Evolutionary conservation across 208 protist species (phyloP), one percentile per base, ranked within the genome.

Genomic region (Leishmania lainsoni): DNA sequence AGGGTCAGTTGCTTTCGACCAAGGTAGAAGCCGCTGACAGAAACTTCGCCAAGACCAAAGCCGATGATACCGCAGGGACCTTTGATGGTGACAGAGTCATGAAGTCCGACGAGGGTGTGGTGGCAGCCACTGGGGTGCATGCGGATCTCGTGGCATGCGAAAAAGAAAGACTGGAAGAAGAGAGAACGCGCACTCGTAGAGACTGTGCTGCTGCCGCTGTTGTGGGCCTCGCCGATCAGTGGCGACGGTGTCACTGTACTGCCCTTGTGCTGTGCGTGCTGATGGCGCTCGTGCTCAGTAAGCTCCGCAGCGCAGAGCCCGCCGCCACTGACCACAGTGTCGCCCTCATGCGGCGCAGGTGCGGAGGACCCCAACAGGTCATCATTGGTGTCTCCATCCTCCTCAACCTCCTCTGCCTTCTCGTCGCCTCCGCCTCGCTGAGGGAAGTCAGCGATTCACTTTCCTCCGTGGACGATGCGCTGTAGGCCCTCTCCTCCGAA

Each of bases 41-140:
- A 39, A 16, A 88, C 83, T 83, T 97, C 93, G 70, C 91, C 92
- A 22, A 93, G 78, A 39, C 92, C 90, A 72, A 95, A 87, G 22
- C 93, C 93, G 45, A 95, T 85, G 16, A 95, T 45, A 39, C 88
- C 89, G 78, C 92, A 97, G 48, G 93, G 93, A 22, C 93, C 93
- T 66, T 95, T 89, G 54, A 97, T 88, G 26, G 90, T 91, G 39
- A 95, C 85, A 22, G 91, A 80, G 48, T 83, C 86, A 9, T 79
- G 85, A 59, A 94, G 80, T 32, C 87, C 85, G 35, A 94, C 26
- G 16, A 97, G 79, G 20, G 91, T 95, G 90, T 95, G 93, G 76
- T 95, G 91, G 74, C 91, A 94, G 42, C 58, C 83, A 35, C 69
- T 75, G 14, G 59, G 71, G 48, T 68, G 61, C n/a, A 78, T 17